phyloP scores from a whole-genome alignment of 306 rosid genomes.

The Fagus sylvatica region DNA sequence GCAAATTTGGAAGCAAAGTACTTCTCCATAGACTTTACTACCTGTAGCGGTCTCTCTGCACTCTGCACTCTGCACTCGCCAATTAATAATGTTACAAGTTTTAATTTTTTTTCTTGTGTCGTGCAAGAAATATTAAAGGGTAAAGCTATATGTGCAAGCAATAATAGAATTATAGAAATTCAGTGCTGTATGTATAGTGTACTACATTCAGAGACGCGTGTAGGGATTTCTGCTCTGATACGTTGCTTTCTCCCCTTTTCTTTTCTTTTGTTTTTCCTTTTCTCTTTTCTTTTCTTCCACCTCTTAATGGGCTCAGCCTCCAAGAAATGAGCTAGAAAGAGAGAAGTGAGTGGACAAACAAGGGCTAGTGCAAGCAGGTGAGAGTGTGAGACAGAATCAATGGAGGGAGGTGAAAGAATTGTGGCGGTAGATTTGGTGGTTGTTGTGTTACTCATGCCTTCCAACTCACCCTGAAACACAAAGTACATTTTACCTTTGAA shows the following conservation, averaged over 20 bases:
- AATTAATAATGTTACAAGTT: background rate
- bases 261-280: background rate
- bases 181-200: slow-evolving; percentile 25
- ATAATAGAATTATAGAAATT: background rate
- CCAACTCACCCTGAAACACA: slow-evolving; percentile 32
- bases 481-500: slow-evolving; percentile 15
- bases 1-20: background rate
- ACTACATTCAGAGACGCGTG: slow-evolving; percentile 19
- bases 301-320: slow-evolving; percentile 28
- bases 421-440: slow-evolving; percentile 15
- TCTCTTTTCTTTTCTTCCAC: background rate
- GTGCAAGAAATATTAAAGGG: background rate
- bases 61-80: background rate
- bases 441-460: slow-evolving; percentile 34
- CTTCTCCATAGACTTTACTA: background rate
- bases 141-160: background rate
- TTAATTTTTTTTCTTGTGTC: background rate
- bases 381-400: slow-evolving; percentile 42
- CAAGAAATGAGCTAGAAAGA: slow-evolving; percentile 35
- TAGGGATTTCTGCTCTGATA: slow-evolving; percentile 7
- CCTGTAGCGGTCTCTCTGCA: background rate
- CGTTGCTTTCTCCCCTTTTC: slow-evolving; percentile 30
- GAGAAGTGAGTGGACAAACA: slow-evolving; percentile 15
- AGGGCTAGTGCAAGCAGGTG: slow-evolving; percentile 36
- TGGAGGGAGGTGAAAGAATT: background rate